These are phyloP conservation scores for Hygrophoropsis aurantiaca DNA, from an alignment of 768 basidiomycete genomes.

Conservation along the genomic window DNA sequence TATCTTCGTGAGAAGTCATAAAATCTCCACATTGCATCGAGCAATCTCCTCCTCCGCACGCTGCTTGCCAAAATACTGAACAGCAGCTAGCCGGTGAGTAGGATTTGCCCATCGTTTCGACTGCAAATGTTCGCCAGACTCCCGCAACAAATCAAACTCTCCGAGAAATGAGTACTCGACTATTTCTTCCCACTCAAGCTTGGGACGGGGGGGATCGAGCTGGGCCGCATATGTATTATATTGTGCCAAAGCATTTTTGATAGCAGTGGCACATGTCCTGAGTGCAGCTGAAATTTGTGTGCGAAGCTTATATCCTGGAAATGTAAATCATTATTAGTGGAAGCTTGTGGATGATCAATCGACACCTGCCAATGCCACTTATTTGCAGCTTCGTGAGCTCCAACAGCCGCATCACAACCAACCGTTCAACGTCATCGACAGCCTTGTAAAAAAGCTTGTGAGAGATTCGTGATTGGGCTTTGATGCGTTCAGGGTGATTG, in stretches of 20 bases:
- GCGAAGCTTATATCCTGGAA: not conserved
- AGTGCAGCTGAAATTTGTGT: not conserved
- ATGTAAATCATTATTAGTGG: not conserved
- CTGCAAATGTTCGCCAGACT: not conserved
- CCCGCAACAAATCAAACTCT: conserved; percentile 2
- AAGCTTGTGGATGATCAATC: not conserved
- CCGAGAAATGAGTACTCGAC: not conserved
- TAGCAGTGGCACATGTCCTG: not conserved
- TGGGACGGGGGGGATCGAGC: not conserved
- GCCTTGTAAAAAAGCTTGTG: not conserved
- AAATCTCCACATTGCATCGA: conserved; percentile 3
- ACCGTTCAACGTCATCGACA: too few relatives aligned
- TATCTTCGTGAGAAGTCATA: not conserved
- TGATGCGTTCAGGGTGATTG: not conserved
- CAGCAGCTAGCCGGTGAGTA: not conserved
- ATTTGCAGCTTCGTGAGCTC: not conserved
- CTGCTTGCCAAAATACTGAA: not conserved
- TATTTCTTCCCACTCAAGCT: not conserved
- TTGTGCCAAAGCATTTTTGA: not conserved
- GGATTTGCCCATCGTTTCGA: not conserved
- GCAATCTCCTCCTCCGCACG: conserved; percentile 2
- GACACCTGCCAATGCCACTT: not conserved
- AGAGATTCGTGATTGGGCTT: not conserved
- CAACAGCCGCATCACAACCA: not conserved
- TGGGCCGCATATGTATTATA: not conserved